A percentile compares a stretch with the other conserved stretches of the same genome.
phyloP scores from a whole-genome alignment of 208 protist species.

The Crithidia mellificae region DNA sequence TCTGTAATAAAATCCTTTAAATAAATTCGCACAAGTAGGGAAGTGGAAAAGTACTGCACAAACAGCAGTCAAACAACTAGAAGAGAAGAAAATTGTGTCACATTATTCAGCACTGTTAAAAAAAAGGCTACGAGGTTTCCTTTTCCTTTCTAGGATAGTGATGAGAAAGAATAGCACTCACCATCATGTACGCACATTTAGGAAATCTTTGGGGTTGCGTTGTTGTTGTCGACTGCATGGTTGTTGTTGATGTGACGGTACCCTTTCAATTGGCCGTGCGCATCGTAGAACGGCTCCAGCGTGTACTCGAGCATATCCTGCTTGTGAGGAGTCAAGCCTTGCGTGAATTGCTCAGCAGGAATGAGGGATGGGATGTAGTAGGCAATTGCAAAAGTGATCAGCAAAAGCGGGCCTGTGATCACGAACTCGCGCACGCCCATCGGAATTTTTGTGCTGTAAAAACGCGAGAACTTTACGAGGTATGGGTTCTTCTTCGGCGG shows the following conservation, averaged over 20 bases:
- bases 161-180: too few relatives aligned
- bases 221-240: not conserved
- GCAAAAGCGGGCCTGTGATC: conserved; percentile 61
- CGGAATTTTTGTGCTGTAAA: conserved; percentile 82
- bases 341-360: conserved; percentile 74
- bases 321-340: conserved; percentile 61
- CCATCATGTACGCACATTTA: too few relatives aligned
- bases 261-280: conserved; percentile 64
- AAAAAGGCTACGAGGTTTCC: too few relatives aligned
- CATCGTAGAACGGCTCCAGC: conserved; percentile 81
- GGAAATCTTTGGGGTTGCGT: not conserved
- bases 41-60: too few relatives aligned
- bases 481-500: conserved; percentile 70
- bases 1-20: too few relatives aligned
- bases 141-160: too few relatives aligned
- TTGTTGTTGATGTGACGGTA: conserved; percentile 72
- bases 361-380: conserved; percentile 70
- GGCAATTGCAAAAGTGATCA: conserved; percentile 66
- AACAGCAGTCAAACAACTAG: too few relatives aligned
- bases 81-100: too few relatives aligned
- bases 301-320: conserved; percentile 78
- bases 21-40: too few relatives aligned
- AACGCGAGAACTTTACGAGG: conserved; percentile 62
- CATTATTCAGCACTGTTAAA: too few relatives aligned
- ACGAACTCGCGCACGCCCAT: conserved; percentile 87